Evolutionary conservation across 2,329 filamentous ascomycete genomes (phyloP).

Genomic region (Pseudogymnoascus sp.): DNA sequence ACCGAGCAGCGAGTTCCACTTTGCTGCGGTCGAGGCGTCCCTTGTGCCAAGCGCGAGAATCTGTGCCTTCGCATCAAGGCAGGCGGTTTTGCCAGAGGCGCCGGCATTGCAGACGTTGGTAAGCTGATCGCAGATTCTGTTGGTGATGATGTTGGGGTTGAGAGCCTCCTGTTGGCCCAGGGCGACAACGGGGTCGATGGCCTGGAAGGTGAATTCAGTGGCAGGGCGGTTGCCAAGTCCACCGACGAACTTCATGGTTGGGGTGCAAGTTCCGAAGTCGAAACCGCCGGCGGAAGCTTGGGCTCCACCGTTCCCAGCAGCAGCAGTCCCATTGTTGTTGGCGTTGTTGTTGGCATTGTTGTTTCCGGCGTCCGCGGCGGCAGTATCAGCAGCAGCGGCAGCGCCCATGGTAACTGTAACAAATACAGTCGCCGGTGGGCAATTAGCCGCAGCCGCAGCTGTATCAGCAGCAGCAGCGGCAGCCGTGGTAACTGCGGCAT

Average conservation of each 20-base stretch:
- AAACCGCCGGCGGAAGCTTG: conserved; percentile 25
- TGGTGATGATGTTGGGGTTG: conserved; percentile 67
- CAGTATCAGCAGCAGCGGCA: conserved; percentile 13
- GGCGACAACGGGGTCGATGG: conserved; percentile 50
- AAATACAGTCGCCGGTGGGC: conserved; percentile 14
- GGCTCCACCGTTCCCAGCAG: background rate
- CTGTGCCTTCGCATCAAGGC: conserved; percentile 42
- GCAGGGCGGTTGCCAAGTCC: conserved; percentile 42
- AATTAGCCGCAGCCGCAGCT: conserved; percentile 16
- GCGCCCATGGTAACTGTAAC: conserved; percentile 16
- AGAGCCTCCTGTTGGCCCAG: conserved; percentile 57
- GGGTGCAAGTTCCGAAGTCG: conserved; percentile 41
- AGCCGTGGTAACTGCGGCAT: background rate
- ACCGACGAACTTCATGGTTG: conserved; percentile 47
- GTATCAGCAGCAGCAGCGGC: conserved; percentile 11
- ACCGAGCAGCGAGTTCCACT: conserved; percentile 32
- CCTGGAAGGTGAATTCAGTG: conserved; percentile 59
- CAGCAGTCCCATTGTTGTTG: conserved; percentile 12
- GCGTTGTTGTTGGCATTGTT: conserved; percentile 14
- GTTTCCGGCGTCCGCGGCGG: conserved; percentile 4
- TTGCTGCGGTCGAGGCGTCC: conserved; percentile 39
- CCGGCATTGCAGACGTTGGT: conserved; percentile 57
- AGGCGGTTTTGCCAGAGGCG: conserved; percentile 46
- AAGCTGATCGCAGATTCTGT: conserved; percentile 62
- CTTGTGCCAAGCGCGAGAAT: conserved; percentile 41